Evolutionary conservation across 1,139 yeast species (phyloP), one percentile per base, ranked within the genome.

Genomic region (Candida pseudoviswanathii): DNA sequence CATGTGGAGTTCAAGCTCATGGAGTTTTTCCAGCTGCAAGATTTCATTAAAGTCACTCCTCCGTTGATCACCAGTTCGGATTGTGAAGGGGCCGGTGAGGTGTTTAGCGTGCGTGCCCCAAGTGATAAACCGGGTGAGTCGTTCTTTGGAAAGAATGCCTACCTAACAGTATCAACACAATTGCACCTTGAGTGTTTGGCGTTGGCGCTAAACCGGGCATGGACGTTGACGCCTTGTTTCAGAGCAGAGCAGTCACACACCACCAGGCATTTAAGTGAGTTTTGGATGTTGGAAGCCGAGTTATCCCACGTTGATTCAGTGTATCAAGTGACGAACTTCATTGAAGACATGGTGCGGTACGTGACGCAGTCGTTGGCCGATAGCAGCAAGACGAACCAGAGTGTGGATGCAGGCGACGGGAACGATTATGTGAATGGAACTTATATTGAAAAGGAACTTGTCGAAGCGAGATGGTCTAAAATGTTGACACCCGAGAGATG

Each of bases 241-340:
- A 74, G 99, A 53, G 99, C 99, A 0, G 99, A 95, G 62, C 81
- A 81, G 46, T 88, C 96, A 47, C 91, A 90, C 59, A 95, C 99
- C 0, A 89, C 85, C 58, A 78, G 99, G 44, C 99, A 95, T 64
- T 70, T 95, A 54, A 82, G 95, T 54, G 99, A 95, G 65, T 95
- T 95, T 66, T 94, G 98, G 97, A 92, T 95, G 97, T 70, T 94
- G 3, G 99, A 95, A 66, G 96, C 92, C 0, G 99, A 95, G 63
- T 66, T 91, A 30, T 84, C 91, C 10, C 88, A 88, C 64, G 70
- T 87, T 2, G 75, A 79, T 8, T 66, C 72, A 10, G 76, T 91
- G 5, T 62, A 65, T 2, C 87, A 86, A 54, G 69, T 95, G 48
- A 85, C 94, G 10, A 61, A 62, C 2, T 80, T 90, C 49, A 82